Conservation (phyloP, 2,329 filamentous ascomycete genomes). For the Colletotrichum sp. region DNA sequence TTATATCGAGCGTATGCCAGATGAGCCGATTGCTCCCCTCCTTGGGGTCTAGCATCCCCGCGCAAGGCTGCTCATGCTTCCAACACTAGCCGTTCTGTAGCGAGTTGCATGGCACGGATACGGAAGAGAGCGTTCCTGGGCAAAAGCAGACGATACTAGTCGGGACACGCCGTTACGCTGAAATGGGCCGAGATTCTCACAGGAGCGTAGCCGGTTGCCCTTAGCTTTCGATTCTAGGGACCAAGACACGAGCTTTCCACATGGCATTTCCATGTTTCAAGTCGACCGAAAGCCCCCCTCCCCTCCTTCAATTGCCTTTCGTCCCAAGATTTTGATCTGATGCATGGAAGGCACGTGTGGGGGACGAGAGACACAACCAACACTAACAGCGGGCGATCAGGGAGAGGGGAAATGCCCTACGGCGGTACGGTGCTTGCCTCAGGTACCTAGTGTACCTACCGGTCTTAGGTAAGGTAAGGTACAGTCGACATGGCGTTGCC, state of each 20-base stretch:
- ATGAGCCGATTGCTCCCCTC: not conserved
- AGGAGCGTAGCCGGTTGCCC: not conserved
- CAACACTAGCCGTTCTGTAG: not conserved
- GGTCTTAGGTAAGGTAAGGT: not conserved
- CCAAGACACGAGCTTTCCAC: not conserved
- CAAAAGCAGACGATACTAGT: not conserved
- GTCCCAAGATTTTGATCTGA: not conserved
- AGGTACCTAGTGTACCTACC: not conserved
- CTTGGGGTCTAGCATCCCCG: not conserved
- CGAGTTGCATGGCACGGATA: not conserved
- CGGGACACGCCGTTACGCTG: not conserved
- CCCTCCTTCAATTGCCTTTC: not conserved
- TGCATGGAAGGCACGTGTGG: not conserved
- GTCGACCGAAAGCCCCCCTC: not conserved
- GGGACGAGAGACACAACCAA: not conserved
- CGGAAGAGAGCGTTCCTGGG: not conserved
- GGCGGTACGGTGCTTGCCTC: not conserved
- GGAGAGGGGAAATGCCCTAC: not conserved
- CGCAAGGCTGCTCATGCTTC: not conserved
- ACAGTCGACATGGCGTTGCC: not conserved
- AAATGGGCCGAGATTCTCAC: not conserved
- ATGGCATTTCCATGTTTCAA: not conserved
- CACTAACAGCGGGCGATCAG: not conserved
- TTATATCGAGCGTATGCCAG: not conserved
- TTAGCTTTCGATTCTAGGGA: not conserved